phyloP scores from a whole-genome alignment of 257 asterid species.

The Sherardia arvensis region DNA sequence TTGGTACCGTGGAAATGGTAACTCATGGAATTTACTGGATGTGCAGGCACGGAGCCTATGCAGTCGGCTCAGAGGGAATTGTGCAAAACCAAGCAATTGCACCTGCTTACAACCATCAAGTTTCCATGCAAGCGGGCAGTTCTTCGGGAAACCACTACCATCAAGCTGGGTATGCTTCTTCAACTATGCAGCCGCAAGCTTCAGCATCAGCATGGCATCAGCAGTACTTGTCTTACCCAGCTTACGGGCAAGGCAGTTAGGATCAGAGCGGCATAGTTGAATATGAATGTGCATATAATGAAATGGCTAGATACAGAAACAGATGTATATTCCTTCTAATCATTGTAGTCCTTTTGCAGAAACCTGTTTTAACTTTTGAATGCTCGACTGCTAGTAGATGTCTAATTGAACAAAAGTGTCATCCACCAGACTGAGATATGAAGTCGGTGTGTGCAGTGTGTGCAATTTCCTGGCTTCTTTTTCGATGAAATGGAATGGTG shows the following conservation, averaged over 20 bases:
- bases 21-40: constrained; percentile 5
- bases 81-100: not conserved
- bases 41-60: constrained; percentile 23
- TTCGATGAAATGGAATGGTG: not conserved
- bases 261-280: not conserved
- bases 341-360: not conserved
- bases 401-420: not conserved
- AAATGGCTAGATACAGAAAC: not conserved
- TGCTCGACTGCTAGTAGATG: not conserved
- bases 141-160: not conserved
- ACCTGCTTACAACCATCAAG: not conserved
- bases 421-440: not conserved
- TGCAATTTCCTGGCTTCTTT: not conserved
- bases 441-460: not conserved
- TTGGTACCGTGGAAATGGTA: not conserved
- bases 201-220: constrained; percentile 5
- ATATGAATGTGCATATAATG: constrained; percentile 2
- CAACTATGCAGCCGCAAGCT: constrained; percentile 21
- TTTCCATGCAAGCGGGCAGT: not conserved
- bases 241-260: not conserved
- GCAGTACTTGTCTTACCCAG: not conserved
- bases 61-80: constrained; percentile 15
- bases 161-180: constrained; percentile 15
- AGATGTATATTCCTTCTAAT: not conserved
- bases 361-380: not conserved